Evolutionary conservation across 768 basidiomycete genomes (phyloP), one percentile per base, ranked within the genome.

Genomic region (Chalciporus piperatus): DNA sequence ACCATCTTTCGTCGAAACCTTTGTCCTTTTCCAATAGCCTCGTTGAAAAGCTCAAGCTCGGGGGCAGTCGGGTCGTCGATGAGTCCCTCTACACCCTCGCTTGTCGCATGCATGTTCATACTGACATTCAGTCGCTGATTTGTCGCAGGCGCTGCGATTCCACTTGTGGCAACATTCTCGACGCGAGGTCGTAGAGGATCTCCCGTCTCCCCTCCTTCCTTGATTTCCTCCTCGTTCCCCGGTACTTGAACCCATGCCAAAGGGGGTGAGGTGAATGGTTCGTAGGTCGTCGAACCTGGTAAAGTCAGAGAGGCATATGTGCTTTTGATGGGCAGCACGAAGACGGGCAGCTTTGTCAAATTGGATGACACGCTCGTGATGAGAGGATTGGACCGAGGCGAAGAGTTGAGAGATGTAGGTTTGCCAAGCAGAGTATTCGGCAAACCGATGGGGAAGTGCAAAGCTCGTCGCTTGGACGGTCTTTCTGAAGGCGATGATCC

Each of bases 301-400:
- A 53, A 42, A 47, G 3, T 55, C 43, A 40, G 22, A 1, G 41
- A 55, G 30, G 39, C 40, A 2, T 56, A 25, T 1, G 41, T 10
- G 20, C 48, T 54, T 23, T 51, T 5, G 58, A 54, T 20, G 48
- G 9, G 27, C 57, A 19, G 69, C 64, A 5, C 41, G 16, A 2
- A 61, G 59, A 2, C 71, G 43, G 16, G 72, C 49, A 0, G 67
- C 69, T 17, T 57, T 52, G 52, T 76, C 72, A 48, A 57, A 70
- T 4, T 58, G 27, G 48, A 75, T 58, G 57, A 75, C 50, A 7
- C 51, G 17, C 2, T 6, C 6, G 37, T 67, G 67, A 14, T 33
- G 45, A 0, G 48, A 10, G 0, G 17, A 16, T 0, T n/a, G 4
- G 12, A 57, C 39, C 6, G 59, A 25, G 14, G 45, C 22, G 57